A percentile compares a stretch with the other conserved stretches of the same genome.
Conservation (phyloP, 2,329 filamentous ascomycete species). For the Aspergillus jensenii region DNA sequence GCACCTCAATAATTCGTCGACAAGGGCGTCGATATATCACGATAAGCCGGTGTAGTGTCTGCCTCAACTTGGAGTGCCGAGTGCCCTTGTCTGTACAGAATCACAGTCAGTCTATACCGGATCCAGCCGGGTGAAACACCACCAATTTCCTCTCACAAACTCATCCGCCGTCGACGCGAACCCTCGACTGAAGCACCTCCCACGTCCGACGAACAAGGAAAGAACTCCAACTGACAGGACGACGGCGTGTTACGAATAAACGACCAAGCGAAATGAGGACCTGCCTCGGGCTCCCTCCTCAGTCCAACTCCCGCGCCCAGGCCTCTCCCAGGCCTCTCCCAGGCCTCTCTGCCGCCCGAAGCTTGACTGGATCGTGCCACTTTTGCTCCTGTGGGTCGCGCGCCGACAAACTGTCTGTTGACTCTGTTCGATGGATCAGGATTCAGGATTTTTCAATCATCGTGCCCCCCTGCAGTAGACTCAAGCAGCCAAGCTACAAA, state of each 20-base stretch:
- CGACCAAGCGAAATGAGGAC: slow-evolving; percentile 1
- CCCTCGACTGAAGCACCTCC: not conserved
- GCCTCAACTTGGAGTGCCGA: not conserved
- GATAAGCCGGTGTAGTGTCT: not conserved
- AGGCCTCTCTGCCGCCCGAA: not conserved
- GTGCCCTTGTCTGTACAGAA: not conserved
- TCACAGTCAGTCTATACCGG: not conserved
- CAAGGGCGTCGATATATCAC: not conserved
- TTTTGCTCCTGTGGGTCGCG: not conserved
- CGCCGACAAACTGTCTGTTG: not conserved
- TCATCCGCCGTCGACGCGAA: not conserved
- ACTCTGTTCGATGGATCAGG: not conserved
- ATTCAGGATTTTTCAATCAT: too few relatives aligned
- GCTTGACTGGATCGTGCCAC: not conserved
- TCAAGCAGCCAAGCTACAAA: too few relatives aligned
- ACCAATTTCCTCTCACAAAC: not conserved
- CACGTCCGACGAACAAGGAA: not conserved
- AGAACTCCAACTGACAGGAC: not conserved
- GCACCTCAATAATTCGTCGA: not conserved
- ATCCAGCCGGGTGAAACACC: slow-evolving; percentile 3
- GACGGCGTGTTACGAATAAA: not conserved
- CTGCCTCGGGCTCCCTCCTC: not conserved
- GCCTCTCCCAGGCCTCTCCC: not conserved
- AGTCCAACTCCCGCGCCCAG: slow-evolving; percentile 1
- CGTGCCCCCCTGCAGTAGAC: too few relatives aligned